These are phyloP conservation scores for Pythium graminicola DNA, from an alignment of 352 stramenopile genomes.

Conservation along the genomic window DNA sequence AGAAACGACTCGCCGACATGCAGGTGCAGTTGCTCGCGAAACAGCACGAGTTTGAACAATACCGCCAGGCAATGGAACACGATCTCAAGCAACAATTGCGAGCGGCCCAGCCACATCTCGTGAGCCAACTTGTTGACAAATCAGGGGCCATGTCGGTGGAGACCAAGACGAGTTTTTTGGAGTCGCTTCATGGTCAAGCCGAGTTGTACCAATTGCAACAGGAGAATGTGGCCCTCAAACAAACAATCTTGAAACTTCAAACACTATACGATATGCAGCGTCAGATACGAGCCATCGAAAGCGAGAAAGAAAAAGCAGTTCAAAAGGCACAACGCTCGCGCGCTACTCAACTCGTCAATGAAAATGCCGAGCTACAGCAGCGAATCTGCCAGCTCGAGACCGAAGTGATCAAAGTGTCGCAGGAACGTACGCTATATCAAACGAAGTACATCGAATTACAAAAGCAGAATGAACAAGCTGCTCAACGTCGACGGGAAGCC, in stretches of 20 bases:
- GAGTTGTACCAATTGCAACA: conserved; percentile 37
- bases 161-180: conserved; percentile 43
- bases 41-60: conserved; percentile 61
- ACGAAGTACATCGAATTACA: conserved; percentile 40
- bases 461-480: conserved; percentile 34
- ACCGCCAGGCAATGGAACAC: conserved; percentile 48
- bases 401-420: conserved; percentile 37
- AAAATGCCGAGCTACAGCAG: conserved; percentile 40
- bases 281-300: conserved; percentile 29
- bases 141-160: conserved; percentile 45
- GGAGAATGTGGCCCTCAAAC: conserved; percentile 62
- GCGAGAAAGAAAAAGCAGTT: conserved; percentile 37
- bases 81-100: conserved; percentile 55
- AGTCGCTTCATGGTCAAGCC: conserved; percentile 38
- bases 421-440: conserved; percentile 43
- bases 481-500: conserved; percentile 35
- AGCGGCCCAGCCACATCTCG: conserved; percentile 40
- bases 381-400: conserved; percentile 44
- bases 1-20: conserved; percentile 48
- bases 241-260: conserved; percentile 62
- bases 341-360: conserved; percentile 31
- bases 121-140: conserved; percentile 54
- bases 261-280: conserved; percentile 57
- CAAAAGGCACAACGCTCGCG: conserved; percentile 32
- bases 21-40: conserved; percentile 44